These are phyloP conservation scores for Bruguiera gymnorhiza DNA, from an alignment of 345 rosid species.

Conservation along the genomic window DNA sequence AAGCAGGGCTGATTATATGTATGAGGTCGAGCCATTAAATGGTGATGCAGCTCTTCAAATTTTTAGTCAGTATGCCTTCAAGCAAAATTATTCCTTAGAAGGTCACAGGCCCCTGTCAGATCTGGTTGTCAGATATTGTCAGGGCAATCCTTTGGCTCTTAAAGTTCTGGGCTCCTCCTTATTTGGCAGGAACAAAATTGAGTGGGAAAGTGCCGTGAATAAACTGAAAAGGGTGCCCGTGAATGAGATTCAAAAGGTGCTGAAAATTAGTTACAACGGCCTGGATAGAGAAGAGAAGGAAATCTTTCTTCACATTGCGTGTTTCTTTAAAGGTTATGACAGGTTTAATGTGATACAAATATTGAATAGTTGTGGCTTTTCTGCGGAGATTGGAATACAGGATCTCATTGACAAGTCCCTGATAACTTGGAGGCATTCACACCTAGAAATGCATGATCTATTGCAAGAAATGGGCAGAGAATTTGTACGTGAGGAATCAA, in stretches of 20 bases:
- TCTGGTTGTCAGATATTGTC: neutral
- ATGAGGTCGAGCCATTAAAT: neutral
- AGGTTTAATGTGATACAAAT: no score
- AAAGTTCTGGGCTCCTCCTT: conserved; percentile 7
- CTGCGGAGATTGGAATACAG: no score
- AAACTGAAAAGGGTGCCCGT: neutral
- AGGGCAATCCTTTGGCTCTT: conserved; percentile 2
- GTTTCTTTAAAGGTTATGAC: no score
- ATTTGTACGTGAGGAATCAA: no score
- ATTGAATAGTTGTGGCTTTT: no score
- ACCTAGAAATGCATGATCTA: no score
- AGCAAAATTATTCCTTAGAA: neutral
- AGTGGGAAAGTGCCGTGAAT: neutral
- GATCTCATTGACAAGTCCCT: no score
- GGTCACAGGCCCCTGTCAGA: neutral
- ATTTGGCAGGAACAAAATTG: neutral
- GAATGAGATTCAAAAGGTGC: no score
- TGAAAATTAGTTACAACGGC: no score
- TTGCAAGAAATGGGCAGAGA: no score
- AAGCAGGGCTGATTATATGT: neutral
- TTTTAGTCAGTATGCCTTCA: conserved; percentile 5
- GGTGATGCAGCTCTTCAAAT: neutral
- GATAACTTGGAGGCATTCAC: neutral
- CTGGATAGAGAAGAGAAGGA: no score
- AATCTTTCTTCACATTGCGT: no score